Evolutionary conservation across 345 rosid species (phyloP).

Genomic region (Eucalyptus curtisii): DNA sequence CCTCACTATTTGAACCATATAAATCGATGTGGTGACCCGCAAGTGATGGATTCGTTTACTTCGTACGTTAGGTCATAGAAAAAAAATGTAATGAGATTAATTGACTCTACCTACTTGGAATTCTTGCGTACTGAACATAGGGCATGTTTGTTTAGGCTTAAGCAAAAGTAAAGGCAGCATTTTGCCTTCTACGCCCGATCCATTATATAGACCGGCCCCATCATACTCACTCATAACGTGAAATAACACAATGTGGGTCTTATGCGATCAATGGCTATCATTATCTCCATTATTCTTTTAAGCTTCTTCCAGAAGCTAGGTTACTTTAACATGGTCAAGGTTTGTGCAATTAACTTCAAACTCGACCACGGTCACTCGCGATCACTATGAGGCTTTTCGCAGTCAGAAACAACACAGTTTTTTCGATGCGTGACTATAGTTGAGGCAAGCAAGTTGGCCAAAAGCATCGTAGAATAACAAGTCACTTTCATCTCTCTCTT

Average conservation of each 20-base stretch:
- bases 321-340: neutral
- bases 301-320: neutral
- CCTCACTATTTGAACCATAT: neutral
- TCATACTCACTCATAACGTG: neutral
- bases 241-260: neutral
- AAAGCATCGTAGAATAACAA: neutral
- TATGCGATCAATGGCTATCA: neutral
- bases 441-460: neutral
- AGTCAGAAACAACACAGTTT: fast-evolving
- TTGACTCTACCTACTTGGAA: neutral
- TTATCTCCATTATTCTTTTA: neutral
- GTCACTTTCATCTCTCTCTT: neutral
- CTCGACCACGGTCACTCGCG: neutral
- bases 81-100: neutral
- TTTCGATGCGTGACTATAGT: neutral
- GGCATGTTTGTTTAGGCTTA: neutral
- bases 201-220: neutral
- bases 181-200: neutral
- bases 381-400: neutral
- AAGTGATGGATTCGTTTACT: neutral
- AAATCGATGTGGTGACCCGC: neutral
- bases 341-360: neutral
- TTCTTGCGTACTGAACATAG: neutral
- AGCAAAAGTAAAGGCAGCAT: neutral
- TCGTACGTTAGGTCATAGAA: neutral